phyloP scores from a whole-genome alignment of 1,139 yeast species.

The Pichia sp. region DNA sequence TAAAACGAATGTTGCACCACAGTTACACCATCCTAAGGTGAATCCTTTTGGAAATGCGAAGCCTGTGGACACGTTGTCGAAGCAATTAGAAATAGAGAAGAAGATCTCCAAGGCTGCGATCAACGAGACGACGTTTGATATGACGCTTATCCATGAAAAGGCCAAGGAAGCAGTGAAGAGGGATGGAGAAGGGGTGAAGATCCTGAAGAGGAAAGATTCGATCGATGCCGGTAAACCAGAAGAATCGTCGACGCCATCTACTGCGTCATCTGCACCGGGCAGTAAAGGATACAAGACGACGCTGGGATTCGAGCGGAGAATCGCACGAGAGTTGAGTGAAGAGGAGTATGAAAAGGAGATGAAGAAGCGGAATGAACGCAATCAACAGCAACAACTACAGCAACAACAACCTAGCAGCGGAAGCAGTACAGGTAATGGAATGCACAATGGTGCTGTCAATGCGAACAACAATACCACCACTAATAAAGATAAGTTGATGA shows the following conservation, averaged over 20 bases:
- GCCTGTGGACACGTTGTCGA: conserved; percentile 51
- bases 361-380: conserved; percentile 6
- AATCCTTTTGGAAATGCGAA: conserved; percentile 56
- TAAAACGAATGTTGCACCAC: too few relatives aligned
- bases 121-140: conserved; percentile 59
- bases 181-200: too few relatives aligned
- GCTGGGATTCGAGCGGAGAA: conserved; percentile 13
- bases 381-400: background rate
- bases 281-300: conserved; percentile 3
- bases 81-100: conserved; percentile 46
- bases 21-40: conserved; percentile 31
- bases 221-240: background rate
- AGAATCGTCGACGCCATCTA: background rate
- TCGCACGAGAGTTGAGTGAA: conserved; percentile 15
- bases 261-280: background rate
- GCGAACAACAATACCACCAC: background rate
- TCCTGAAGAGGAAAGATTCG: background rate
- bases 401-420: background rate
- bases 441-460: too few relatives aligned
- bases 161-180: conserved; percentile 1
- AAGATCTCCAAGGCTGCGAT: conserved; percentile 46
- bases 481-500: background rate
- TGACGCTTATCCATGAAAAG: conserved; percentile 14
- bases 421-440: background rate
- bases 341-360: conserved; percentile 16